These are phyloP conservation scores for Geopyxis carbonaria DNA, from an alignment of 495 filamentous ascomycete species.

Conservation along the genomic window DNA sequence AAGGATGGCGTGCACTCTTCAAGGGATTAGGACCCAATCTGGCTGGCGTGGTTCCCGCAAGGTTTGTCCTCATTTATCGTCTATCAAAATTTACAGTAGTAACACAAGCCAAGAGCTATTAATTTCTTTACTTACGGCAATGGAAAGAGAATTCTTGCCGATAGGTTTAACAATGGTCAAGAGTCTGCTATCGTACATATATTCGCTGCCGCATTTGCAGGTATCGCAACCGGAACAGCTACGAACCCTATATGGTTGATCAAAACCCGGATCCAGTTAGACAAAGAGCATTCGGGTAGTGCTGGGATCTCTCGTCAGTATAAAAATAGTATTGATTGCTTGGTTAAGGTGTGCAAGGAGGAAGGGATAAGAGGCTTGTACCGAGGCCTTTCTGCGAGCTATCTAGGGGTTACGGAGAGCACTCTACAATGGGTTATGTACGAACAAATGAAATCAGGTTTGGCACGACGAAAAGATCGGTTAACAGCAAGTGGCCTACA, in stretches of 20 bases:
- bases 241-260: slow-evolving; percentile 90
- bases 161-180: slow-evolving; percentile 44
- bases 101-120: no score
- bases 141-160: slow-evolving; percentile 57
- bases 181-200: slow-evolving; percentile 59
- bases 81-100: background rate
- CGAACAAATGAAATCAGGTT: slow-evolving; percentile 57
- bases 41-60: slow-evolving; percentile 69
- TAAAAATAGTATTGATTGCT: slow-evolving; percentile 67
- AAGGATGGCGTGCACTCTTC: slow-evolving; percentile 73
- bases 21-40: slow-evolving; percentile 79
- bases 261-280: slow-evolving; percentile 77
- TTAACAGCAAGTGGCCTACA: slow-evolving; percentile 36
- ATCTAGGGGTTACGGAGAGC: slow-evolving; percentile 69
- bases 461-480: slow-evolving; percentile 40
- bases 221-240: slow-evolving; percentile 63
- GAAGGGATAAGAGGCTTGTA: slow-evolving; percentile 69
- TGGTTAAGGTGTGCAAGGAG: slow-evolving; percentile 52
- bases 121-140: slow-evolving; percentile 86
- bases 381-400: slow-evolving; percentile 71
- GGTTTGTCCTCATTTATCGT: no score
- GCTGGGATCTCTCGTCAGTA: slow-evolving; percentile 41
- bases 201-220: slow-evolving; percentile 51
- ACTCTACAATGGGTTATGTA: slow-evolving; percentile 80
- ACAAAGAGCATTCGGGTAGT: slow-evolving; percentile 43